phyloP scores from a whole-genome alignment of 371 early-diverging fungal genomes.

The Actinomortierella wolfii region DNA sequence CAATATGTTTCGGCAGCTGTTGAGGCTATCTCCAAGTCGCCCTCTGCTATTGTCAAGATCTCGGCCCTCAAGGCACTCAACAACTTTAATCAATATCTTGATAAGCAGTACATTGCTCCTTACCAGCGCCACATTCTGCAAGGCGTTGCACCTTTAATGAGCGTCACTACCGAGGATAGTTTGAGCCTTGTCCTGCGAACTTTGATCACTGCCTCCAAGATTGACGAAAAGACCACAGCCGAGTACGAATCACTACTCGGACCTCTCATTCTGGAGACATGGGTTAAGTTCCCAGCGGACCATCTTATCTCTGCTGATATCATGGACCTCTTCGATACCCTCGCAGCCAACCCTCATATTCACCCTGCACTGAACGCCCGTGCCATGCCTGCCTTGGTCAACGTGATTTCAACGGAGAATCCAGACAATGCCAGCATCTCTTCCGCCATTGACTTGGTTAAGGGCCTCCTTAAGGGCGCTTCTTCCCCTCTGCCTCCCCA shows the following conservation, averaged over 20 bases:
- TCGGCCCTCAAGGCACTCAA: slow-evolving; percentile 81
- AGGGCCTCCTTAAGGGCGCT: slow-evolving; percentile 53
- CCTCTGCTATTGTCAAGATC: slow-evolving; percentile 70
- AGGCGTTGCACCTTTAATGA: slow-evolving; percentile 64
- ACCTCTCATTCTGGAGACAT: slow-evolving; percentile 76
- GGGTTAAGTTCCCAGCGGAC: slow-evolving; percentile 78
- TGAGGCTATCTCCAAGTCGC: slow-evolving; percentile 65
- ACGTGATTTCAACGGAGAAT: slow-evolving; percentile 44
- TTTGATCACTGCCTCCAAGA: slow-evolving; percentile 70
- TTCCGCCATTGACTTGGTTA: slow-evolving; percentile 78
- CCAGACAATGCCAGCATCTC: slow-evolving; percentile 41
- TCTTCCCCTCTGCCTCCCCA: slow-evolving; percentile 76
- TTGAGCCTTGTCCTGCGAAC: slow-evolving; percentile 83
- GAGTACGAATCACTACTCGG: slow-evolving; percentile 73
- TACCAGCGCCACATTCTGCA: slow-evolving; percentile 74
- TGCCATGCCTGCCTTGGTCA: slow-evolving; percentile 72
- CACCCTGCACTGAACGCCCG: slow-evolving; percentile 66
- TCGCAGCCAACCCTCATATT: slow-evolving; percentile 72
- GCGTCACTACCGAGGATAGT: slow-evolving; percentile 75
- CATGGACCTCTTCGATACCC: slow-evolving; percentile 75
- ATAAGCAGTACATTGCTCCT: slow-evolving; percentile 61
- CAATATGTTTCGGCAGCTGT: slow-evolving; percentile 79
- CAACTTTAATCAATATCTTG: slow-evolving; percentile 70
- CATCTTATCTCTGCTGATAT: slow-evolving; percentile 71
- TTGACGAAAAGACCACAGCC: slow-evolving; percentile 73